These are phyloP conservation scores for Cystobasidium ongulense DNA, from an alignment of 768 basidiomycete species.

Conservation along the genomic window DNA sequence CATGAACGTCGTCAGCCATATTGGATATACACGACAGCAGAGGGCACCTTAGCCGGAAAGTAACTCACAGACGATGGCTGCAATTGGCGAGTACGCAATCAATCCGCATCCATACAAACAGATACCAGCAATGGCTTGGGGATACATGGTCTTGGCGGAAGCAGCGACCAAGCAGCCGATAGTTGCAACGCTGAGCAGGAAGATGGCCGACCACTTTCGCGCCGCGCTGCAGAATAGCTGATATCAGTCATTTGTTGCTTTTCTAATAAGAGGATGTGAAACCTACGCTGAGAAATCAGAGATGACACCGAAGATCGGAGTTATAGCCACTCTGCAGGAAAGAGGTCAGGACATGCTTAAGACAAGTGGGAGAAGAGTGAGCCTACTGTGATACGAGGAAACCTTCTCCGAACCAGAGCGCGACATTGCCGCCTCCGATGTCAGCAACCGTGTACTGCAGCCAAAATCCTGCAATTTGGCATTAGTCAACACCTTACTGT, in stretches of 20 bases:
- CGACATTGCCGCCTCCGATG: background rate
- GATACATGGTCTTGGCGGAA: background rate
- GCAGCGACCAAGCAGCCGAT: background rate
- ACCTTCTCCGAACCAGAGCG: slow-evolving; percentile 5
- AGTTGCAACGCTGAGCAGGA: background rate
- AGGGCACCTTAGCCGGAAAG: background rate
- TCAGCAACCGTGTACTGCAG: background rate
- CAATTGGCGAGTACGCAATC: slow-evolving; percentile 7
- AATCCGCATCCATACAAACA: slow-evolving; percentile 7
- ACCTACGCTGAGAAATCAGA: slow-evolving; percentile 1
- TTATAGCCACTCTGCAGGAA: background rate
- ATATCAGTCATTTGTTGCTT: background rate
- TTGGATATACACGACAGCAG: too few relatives aligned
- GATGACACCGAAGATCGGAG: background rate
- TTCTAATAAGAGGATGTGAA: background rate
- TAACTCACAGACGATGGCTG: slow-evolving; percentile 4
- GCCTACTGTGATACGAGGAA: background rate
- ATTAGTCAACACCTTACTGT: background rate
- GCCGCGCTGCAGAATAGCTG: background rate
- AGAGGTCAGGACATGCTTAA: background rate
- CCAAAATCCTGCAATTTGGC: background rate
- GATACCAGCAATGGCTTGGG: slow-evolving; percentile 16
- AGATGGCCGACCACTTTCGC: slow-evolving; percentile 4
- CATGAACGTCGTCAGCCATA: background rate
- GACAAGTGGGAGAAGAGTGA: background rate